Evolutionary conservation across 2,329 filamentous ascomycete species (phyloP), one percentile per base, ranked within the genome.

Genomic region (Fusarium verticillioides): DNA sequence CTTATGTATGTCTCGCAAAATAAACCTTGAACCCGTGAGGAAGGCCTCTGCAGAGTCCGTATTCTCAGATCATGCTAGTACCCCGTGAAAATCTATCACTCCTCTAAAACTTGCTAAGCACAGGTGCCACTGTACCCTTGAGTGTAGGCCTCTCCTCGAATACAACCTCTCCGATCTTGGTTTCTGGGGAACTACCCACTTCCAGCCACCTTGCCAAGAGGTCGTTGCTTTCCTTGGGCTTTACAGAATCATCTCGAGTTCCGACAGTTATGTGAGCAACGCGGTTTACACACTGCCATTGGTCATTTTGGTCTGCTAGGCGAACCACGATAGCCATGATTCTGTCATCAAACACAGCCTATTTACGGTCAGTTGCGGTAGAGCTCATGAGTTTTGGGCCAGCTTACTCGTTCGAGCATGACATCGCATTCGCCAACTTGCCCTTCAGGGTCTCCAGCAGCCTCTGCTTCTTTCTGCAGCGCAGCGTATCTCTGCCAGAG

Each of bases 181-280:
- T 85, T n/a, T 81, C 81, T 4, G 76, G 82, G 4, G 84, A 83
- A 30, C 82, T 81, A 2, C 88, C 89, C 36, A 82, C 74, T 70
- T 92, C 86, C 69, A 96, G 79, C 96, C 96, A 98, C 67, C 86
- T 86, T 72, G 87, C 87, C 65, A 99, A 82, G 78, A 99, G 77
- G 66, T 94, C 91, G 79, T 99, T 99, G 84, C 95, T 97, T 85
- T 99, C 96, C 82, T 93, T 95, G 0, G 96, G 96, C 84, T 98
- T 98, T 78, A 98, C 90, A 12, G 86, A 82, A 52, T 86, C 82
- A 73, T 91, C 88, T 15, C 91, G 89, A 1, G 96, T 99, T 26
- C 96, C 96, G 12, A 98, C 87, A 0, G 96, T 99, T 67, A 99
- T 90, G 80, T 99, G 96, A 16, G 95, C 91, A 37, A 97, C 87